Percentiles rank a stretch among this genome's conserved stretches.
These are phyloP conservation scores for Nicotiana knightiana DNA, from an alignment of 257 asterid species.

Conservation along the genomic window DNA sequence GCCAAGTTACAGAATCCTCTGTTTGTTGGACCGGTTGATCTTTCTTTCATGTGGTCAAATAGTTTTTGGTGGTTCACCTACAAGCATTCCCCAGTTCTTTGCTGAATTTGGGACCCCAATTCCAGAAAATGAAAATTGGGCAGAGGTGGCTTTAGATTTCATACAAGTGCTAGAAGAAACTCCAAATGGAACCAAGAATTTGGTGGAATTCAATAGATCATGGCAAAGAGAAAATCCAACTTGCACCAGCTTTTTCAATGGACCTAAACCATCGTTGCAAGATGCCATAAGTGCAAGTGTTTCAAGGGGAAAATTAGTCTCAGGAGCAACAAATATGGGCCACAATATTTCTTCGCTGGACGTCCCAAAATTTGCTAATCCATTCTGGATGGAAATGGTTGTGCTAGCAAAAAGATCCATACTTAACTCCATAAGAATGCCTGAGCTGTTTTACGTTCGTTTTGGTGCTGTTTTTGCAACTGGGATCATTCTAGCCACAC, in stretches of 20 bases:
- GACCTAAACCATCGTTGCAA: conserved; percentile 23
- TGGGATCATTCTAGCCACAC: conserved; percentile 37
- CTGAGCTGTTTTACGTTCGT: conserved; percentile 32
- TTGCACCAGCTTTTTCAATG: background rate
- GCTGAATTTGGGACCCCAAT: conserved; percentile 31
- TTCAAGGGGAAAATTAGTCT: conserved; percentile 33
- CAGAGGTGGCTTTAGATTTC: conserved; percentile 35
- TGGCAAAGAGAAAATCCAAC: conserved; percentile 16
- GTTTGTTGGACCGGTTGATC: conserved; percentile 26
- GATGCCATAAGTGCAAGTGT: conserved; percentile 35
- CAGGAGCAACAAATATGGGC: conserved; percentile 19
- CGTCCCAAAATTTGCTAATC: conserved; percentile 37
- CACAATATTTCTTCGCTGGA: conserved; percentile 8
- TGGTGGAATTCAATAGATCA: conserved; percentile 29
- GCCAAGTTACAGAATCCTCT: conserved; percentile 21
- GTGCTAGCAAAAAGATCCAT: conserved; percentile 41
- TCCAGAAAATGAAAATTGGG: conserved; percentile 25
- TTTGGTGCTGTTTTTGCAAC: conserved; percentile 38
- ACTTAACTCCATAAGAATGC: conserved; percentile 33
- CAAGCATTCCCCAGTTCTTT: conserved; percentile 21
- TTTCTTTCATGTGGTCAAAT: conserved; percentile 35
- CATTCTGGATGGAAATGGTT: conserved; percentile 36
- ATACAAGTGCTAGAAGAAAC: conserved; percentile 28
- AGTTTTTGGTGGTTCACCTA: conserved; percentile 26
- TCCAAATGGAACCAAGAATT: conserved; percentile 16